Evolutionary conservation across 2,329 filamentous ascomycete species (phyloP).

Genomic region (Neofusicoccum parvum): DNA sequence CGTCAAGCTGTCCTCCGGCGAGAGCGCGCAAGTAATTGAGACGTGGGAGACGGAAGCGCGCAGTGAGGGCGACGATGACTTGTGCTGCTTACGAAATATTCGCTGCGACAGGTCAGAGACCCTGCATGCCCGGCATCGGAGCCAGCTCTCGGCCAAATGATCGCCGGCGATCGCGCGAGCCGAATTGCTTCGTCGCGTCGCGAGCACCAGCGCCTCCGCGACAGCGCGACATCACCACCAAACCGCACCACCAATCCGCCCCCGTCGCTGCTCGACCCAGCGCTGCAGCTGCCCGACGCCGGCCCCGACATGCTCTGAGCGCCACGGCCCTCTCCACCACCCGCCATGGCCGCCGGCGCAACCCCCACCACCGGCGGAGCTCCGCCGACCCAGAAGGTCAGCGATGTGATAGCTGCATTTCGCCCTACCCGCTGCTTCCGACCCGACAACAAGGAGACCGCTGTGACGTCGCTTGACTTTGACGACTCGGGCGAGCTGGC

Average conservation of each 20-base stretch:
- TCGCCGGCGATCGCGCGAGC: not conserved
- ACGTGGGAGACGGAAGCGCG: not conserved
- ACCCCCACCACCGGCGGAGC: slow-evolving; percentile 34
- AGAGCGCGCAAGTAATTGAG: slow-evolving; percentile 4
- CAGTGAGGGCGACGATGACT: not conserved
- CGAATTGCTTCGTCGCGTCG: slow-evolving; percentile 1
- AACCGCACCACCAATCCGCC: not conserved
- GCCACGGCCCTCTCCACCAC: not conserved
- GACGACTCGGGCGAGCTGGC: slow-evolving; percentile 92
- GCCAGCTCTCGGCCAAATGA: not conserved
- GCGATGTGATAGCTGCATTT: slow-evolving; percentile 76
- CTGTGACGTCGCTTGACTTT: slow-evolving; percentile 90
- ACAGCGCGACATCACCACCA: not conserved
- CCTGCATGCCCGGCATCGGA: slow-evolving; percentile 12
- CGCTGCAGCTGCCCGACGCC: not conserved
- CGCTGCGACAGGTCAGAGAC: not conserved
- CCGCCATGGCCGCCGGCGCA: slow-evolving; percentile 36
- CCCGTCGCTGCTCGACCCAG: not conserved
- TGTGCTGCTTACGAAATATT: slow-evolving; percentile 13
- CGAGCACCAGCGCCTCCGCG: not conserved
- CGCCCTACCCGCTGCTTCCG: slow-evolving; percentile 64
- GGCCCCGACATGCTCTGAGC: slow-evolving; percentile 13
- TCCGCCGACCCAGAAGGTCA: slow-evolving; percentile 59
- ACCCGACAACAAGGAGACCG: slow-evolving; percentile 52
- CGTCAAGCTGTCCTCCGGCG: slow-evolving; percentile 20